Evolutionary conservation across 495 filamentous ascomycete species (phyloP).

Genomic region (Annulohypoxylon nitens): DNA sequence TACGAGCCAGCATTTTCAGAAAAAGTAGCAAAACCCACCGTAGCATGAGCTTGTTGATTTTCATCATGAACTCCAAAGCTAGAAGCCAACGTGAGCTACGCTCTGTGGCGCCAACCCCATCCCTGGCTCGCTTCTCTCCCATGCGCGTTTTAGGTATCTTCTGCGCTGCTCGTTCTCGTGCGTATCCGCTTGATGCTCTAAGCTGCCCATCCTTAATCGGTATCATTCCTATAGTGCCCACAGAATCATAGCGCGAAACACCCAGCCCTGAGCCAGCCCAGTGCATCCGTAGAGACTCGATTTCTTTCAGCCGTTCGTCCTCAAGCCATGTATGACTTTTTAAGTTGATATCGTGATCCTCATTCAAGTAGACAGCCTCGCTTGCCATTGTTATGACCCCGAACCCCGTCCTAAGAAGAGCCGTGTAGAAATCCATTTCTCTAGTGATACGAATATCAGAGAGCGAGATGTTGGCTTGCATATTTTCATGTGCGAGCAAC

Average conservation of each 20-base stretch:
- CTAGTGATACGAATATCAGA: slow-evolving; percentile 80
- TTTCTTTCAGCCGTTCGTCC: slow-evolving; percentile 76
- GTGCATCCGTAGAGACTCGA: slow-evolving; percentile 69
- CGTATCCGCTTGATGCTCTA: slow-evolving; percentile 71
- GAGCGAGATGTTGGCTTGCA: slow-evolving; percentile 90
- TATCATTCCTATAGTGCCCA: slow-evolving; percentile 66
- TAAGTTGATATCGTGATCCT: slow-evolving; percentile 81
- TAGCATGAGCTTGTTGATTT: slow-evolving; percentile 75
- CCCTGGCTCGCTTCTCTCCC: slow-evolving; percentile 61
- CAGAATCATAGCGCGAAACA: slow-evolving; percentile 60
- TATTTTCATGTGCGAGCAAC: slow-evolving; percentile 78
- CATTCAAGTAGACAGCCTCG: slow-evolving; percentile 95
- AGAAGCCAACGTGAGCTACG: slow-evolving; percentile 78
- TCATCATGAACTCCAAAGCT: slow-evolving; percentile 78
- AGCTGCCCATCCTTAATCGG: slow-evolving; percentile 61
- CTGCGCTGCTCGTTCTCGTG: slow-evolving; percentile 71
- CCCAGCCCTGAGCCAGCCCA: slow-evolving; percentile 61
- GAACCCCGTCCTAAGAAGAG: slow-evolving; percentile 87
- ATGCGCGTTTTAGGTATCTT: slow-evolving; percentile 63
- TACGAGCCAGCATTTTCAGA: slow-evolving; percentile 66
- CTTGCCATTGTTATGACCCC: slow-evolving; percentile 89
- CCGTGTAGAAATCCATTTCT: slow-evolving; percentile 95
- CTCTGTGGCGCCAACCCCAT: slow-evolving; percentile 82
- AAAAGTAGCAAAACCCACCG: slow-evolving; percentile 69
- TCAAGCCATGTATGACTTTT: slow-evolving; percentile 92